Base-by-base conservation (phyloP, 192 early-diverging fungal genomes). In the Borealophlyctis nickersoniae region DNA sequence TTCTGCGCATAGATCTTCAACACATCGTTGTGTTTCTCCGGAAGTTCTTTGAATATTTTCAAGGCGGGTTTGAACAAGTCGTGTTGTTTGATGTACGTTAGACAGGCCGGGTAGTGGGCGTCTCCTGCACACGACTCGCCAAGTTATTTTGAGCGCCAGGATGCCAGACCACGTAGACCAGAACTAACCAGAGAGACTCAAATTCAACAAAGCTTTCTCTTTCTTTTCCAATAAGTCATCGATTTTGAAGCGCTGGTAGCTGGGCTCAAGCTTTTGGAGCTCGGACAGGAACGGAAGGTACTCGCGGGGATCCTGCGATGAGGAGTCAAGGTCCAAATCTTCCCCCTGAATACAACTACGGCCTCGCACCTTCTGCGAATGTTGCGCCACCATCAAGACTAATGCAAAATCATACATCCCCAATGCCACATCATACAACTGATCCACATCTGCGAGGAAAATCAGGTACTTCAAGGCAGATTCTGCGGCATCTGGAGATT, bases 361-460 rank as follows among this genome's bases (percentile, higher is more conserved):
- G n/a, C n/a, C n/a, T 13, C n/a, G 26, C 63, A 80, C 84, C 78
- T 90, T 95, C 60, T 98, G 94, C 26, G 91, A 91, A 73, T 92
- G 89, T 69, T 97, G 94, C n/a, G 94, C 96, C 33, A 97, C 92
- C 87, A 95, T 88, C 30, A 98, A 70, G 1, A 94, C 92, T 30
- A 98, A 74, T 14, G 85, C 76, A 69, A 98, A 91, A 62, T 98
- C 92, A 66, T 98, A 98, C 81, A 94, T 87, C 5, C 92, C 94
- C 60, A 98, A 70, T 0, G 94, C 94, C 1, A 96, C 89, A 60
- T 95, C 81, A 63, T 91, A 98, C 0, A 97, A 82, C 23, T 80
- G 81, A 65, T 96, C 87, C 50, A 90, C 91, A 66, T 98, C 88
- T 4, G 87, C 88, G 55, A 98, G 82, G 73, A 97, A 97, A 53